These are phyloP conservation scores for Umbelopsis sp. DNA, from an alignment of 192 early-diverging fungal species.

Conservation along the genomic window DNA sequence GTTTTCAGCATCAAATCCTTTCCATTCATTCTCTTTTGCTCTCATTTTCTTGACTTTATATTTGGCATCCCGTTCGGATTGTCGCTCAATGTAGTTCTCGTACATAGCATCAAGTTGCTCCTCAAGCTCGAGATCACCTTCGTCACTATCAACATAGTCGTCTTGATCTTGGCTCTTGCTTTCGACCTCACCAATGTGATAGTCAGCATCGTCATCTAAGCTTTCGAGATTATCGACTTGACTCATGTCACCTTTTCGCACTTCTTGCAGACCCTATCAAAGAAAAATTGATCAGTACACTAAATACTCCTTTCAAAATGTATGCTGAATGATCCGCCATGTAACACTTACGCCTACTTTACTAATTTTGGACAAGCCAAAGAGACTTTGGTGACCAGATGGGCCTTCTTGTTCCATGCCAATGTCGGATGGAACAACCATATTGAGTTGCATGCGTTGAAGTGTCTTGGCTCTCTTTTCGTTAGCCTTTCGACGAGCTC, in stretches of 20 bases:
- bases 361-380: slow-evolving; percentile 53
- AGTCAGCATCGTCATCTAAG: slow-evolving; percentile 48
- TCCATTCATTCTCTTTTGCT: slow-evolving; percentile 71
- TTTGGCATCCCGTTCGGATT: slow-evolving; percentile 76
- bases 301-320: not conserved
- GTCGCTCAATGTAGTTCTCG: slow-evolving; percentile 70
- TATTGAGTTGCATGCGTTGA: slow-evolving; percentile 78
- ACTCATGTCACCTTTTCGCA: slow-evolving; percentile 57
- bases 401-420: slow-evolving; percentile 64
- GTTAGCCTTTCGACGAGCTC: slow-evolving; percentile 64
- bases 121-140: slow-evolving; percentile 25
- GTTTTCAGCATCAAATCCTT: slow-evolving; percentile 58
- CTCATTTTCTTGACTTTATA: slow-evolving; percentile 68
- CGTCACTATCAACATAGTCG: slow-evolving; percentile 21
- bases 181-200: slow-evolving; percentile 61
- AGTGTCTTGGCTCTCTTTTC: slow-evolving; percentile 71
- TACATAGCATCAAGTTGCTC: slow-evolving; percentile 63
- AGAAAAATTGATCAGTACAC: not conserved
- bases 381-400: slow-evolving; percentile 58
- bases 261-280: slow-evolving; percentile 39
- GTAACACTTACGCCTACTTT: slow-evolving; percentile 43
- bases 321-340: no score
- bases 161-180: slow-evolving; percentile 34
- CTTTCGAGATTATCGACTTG: slow-evolving; percentile 21
- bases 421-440: slow-evolving; percentile 77